These are phyloP conservation scores for Odontarrhena argentea DNA, from an alignment of 345 rosid genomes.

Conservation along the genomic window DNA sequence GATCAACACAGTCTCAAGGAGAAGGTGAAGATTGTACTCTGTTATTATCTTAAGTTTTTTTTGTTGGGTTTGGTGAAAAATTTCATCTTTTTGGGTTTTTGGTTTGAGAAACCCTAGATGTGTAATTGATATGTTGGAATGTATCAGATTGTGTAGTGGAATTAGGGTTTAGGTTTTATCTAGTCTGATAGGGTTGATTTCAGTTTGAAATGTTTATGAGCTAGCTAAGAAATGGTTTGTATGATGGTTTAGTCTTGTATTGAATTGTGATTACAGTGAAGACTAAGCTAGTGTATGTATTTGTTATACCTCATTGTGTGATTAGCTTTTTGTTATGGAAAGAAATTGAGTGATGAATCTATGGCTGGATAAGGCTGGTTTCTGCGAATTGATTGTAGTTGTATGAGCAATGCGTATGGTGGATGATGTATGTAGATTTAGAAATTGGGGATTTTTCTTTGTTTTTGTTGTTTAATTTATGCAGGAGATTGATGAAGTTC, in stretches of 20 bases:
- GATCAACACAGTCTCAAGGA: constrained; percentile 68
- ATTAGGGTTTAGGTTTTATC: constrained; percentile 30
- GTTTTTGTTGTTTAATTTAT: no score
- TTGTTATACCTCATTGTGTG: constrained; percentile 12
- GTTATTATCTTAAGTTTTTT: not conserved
- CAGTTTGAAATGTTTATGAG: not conserved
- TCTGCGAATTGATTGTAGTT: not conserved
- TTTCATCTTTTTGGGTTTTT: not conserved
- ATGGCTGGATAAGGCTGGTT: not conserved
- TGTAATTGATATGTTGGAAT: constrained; percentile 6
- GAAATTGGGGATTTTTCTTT: no score
- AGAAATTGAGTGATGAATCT: constrained; percentile 3
- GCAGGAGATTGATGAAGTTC: no score
- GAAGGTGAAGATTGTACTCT: constrained; percentile 49
- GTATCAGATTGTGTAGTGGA: not conserved
- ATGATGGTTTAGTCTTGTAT: not conserved
- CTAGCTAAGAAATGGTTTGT: not conserved
- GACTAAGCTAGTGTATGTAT: not conserved
- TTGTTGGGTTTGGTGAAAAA: constrained; percentile 4
- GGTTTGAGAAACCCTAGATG: constrained; percentile 22
- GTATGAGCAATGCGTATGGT: constrained; percentile 23
- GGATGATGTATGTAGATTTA: not conserved
- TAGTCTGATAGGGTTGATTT: not conserved
- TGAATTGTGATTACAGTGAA: not conserved
- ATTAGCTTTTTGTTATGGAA: constrained; percentile 18